Evolutionary conservation across 495 filamentous ascomycete species (phyloP).

Genomic region (Aspergillus campestris): DNA sequence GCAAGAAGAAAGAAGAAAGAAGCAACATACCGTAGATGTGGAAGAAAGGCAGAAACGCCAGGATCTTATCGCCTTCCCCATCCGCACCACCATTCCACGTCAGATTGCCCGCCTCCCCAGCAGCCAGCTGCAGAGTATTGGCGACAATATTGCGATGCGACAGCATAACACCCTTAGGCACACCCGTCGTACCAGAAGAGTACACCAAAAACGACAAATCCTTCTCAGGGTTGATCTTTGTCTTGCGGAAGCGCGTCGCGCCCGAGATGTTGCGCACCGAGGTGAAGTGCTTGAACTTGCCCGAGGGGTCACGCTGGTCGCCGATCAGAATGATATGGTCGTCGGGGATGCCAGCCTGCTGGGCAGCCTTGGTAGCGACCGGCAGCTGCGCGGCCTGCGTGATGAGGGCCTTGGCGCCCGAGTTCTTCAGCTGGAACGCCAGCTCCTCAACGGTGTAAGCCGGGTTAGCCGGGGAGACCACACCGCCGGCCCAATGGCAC

Average conservation of each 20-base stretch:
- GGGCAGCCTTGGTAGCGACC: slow-evolving; percentile 57
- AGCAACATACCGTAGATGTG: slow-evolving; percentile 70
- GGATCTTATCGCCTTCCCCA: slow-evolving; percentile 57
- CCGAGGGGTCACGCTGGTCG: slow-evolving; percentile 53
- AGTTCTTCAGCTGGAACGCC: slow-evolving; percentile 78
- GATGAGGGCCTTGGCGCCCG: slow-evolving; percentile 64
- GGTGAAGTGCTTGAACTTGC: slow-evolving; percentile 65
- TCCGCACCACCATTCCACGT: slow-evolving; percentile 51
- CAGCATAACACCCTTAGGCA: slow-evolving; percentile 91
- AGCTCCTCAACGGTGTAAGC: slow-evolving; percentile 80
- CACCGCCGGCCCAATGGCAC: slow-evolving; percentile 74
- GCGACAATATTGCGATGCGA: slow-evolving; percentile 74
- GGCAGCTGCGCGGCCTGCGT: slow-evolving; percentile 60
- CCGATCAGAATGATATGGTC: slow-evolving; percentile 70
- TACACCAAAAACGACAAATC: slow-evolving; percentile 67
- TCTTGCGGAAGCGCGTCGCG: slow-evolving; percentile 35
- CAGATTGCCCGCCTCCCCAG: slow-evolving; percentile 52
- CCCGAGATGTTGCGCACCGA: slow-evolving; percentile 55
- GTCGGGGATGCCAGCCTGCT: slow-evolving; percentile 53
- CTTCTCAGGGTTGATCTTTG: slow-evolving; percentile 36
- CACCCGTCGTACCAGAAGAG: slow-evolving; percentile 81
- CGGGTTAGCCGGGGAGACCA: slow-evolving; percentile 78
- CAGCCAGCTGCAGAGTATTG: slow-evolving; percentile 51
- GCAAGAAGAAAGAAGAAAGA: neutral
- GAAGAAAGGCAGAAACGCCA: slow-evolving; percentile 88